A percentile compares a stretch with the other conserved stretches of the same genome.
Evolutionary conservation across 768 basidiomycete genomes (phyloP).

Genomic region (Rossbeevera mucosa): DNA sequence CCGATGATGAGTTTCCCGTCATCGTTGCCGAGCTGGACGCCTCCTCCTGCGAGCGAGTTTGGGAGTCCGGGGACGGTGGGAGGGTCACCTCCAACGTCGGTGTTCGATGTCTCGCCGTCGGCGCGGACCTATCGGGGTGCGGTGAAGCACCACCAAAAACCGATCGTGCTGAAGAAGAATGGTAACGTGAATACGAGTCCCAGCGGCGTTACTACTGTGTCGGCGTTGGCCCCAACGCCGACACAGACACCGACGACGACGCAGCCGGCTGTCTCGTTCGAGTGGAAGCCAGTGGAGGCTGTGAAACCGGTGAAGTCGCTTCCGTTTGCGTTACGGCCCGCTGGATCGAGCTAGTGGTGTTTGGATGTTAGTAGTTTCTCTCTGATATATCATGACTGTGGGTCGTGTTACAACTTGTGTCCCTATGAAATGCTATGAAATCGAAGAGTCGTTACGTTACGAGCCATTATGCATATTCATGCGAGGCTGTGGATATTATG

Average conservation of each 20-base stretch:
- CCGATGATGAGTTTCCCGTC: constrained; percentile 25
- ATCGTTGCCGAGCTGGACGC: constrained; percentile 21
- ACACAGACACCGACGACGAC: neutral
- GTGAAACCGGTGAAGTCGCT: constrained; percentile 20
- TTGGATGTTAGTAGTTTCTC: too few relatives aligned
- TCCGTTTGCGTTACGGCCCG: constrained; percentile 23
- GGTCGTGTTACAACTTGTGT: neutral
- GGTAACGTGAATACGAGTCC: constrained; percentile 1
- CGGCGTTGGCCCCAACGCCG: neutral
- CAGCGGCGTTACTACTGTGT: neutral
- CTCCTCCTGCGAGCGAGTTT: constrained; percentile 15
- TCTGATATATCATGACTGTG: neutral
- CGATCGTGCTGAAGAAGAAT: constrained; percentile 30
- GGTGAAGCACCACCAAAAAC: constrained; percentile 33
- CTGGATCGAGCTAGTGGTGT: constrained; percentile 11
- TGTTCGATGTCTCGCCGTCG: constrained; percentile 17
- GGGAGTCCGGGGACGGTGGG: constrained; percentile 3
- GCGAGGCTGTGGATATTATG: too few relatives aligned
- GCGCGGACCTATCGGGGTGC: constrained; percentile 17
- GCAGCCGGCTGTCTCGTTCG: constrained; percentile 8
- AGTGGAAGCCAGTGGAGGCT: constrained; percentile 25
- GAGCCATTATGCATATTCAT: too few relatives aligned
- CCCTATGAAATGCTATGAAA: neutral
- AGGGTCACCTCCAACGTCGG: neutral
- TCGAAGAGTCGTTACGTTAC: neutral